Evolutionary conservation across 768 basidiomycete genomes (phyloP), one percentile per base, ranked within the genome.

Genomic region (Amanita rubescens): DNA sequence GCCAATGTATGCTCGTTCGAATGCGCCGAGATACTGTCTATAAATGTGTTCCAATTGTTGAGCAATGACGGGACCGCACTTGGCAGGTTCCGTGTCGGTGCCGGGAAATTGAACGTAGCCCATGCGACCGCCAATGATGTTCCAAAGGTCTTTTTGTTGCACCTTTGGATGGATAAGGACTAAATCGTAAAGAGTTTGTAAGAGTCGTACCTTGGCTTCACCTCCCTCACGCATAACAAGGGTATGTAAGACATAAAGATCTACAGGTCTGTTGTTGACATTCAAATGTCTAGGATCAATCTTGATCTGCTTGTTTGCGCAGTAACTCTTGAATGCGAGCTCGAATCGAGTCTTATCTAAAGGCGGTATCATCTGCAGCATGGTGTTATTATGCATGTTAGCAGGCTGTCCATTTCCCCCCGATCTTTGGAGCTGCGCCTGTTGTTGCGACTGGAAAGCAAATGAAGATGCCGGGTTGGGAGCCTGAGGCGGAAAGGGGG

Each of bases 81-180:
- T 81, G 4, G 79, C 72, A 10, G 86, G 84, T 56, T 86, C 82
- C 3, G 71, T 65, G 1, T 79, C 82, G 10, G 69, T 77, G 3
- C 75, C 83, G 2, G 82, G 82, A 58, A 87, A 85, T 50, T 82
- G 75, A 2, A 82, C 74, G 59, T 83, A 80, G 15, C 80, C 82
- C 66, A 90, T 71, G 20, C 75, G 76, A n/a, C 77, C 87, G 15
- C 78, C 87, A 53, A 90, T 78, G 42, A 84, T 69, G 14, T 76
- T 60, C 87, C 87, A 89, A 54, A 73, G 56, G 32, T 86, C 84
- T 44, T 76, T 75, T 53, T 69, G 67, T 22, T 70, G 69, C 11
- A 84, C 77, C 84, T 85, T 50, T n/a, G 27, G 57, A 54, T 38
- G 35, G 49, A 59, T 61, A 6, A 61, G 46, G 37, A 55, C 27